Conservation (phyloP, 1,284 basidiomycete genomes). For the Trichosporon ovoides region DNA sequence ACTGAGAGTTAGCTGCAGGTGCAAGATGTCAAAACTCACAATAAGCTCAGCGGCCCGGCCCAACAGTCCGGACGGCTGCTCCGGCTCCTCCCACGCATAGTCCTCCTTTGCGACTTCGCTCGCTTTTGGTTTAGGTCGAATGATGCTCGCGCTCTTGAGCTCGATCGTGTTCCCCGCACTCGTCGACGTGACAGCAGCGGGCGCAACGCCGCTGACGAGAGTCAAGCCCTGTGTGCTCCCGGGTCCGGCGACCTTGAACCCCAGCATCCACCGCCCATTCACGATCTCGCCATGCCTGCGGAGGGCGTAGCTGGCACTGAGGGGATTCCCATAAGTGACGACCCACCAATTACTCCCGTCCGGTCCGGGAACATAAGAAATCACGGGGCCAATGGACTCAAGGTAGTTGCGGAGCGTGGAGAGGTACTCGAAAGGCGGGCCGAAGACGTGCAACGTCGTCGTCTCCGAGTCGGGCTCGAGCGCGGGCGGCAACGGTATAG, state of each 20-base stretch:
- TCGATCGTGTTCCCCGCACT: conserved; percentile 28
- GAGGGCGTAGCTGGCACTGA: conserved; percentile 33
- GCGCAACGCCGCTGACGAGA: conserved; percentile 18
- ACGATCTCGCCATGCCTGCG: conserved; percentile 43
- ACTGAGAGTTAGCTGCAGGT: conserved; percentile 17
- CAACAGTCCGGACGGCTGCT: conserved; percentile 27
- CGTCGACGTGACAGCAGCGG: neutral
- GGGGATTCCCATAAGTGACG: conserved; percentile 30
- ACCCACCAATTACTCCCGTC: conserved; percentile 41
- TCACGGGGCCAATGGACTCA: conserved; percentile 31
- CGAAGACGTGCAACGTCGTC: conserved; percentile 40
- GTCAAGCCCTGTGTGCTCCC: conserved; percentile 26
- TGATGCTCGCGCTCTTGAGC: conserved; percentile 24
- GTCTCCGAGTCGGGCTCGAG: conserved; percentile 29
- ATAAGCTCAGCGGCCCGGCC: conserved; percentile 23
- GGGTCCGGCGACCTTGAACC: conserved; percentile 35
- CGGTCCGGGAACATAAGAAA: conserved; percentile 35
- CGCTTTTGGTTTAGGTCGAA: conserved; percentile 22
- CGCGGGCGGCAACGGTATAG: conserved; percentile 29
- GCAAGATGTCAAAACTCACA: conserved; percentile 6
- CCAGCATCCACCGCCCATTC: conserved; percentile 39
- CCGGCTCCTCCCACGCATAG: conserved; percentile 36
- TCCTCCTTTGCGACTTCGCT: conserved; percentile 22
- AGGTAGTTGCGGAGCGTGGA: conserved; percentile 32
- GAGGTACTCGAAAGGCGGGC: conserved; percentile 35